Percentiles rank a stretch among this genome's conserved stretches.
phyloP scores from a whole-genome alignment of 2,329 filamentous ascomycete genomes.

The Byssothecium circinans region DNA sequence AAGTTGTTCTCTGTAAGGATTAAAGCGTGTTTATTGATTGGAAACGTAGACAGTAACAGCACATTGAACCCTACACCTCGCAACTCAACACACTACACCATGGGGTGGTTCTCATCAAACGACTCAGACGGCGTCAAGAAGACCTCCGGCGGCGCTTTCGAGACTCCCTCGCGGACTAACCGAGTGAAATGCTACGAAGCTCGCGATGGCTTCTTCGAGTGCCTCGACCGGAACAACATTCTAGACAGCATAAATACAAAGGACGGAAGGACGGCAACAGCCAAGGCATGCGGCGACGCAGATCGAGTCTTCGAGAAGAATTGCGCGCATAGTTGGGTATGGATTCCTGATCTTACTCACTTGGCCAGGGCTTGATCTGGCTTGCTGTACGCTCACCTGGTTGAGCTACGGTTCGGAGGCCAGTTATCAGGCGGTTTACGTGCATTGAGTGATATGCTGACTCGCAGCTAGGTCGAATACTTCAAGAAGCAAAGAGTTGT shows the following conservation, averaged over 20 bases:
- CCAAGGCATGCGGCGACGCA: slow-evolving; percentile 62
- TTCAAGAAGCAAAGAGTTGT: slow-evolving; percentile 97
- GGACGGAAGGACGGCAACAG: slow-evolving; percentile 52
- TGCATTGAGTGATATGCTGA: slow-evolving; percentile 8
- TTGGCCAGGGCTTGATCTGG: too few species aligned
- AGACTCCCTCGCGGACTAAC: slow-evolving; percentile 83
- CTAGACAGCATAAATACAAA: slow-evolving; percentile 68
- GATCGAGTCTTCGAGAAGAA: slow-evolving; percentile 74
- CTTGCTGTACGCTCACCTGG: background rate
- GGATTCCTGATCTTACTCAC: slow-evolving; percentile 37
- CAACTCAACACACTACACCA: slow-evolving; percentile 29
- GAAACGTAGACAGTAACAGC: too few species aligned
- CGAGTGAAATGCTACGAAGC: slow-evolving; percentile 86
- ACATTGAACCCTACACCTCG: background rate
- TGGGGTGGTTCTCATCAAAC: slow-evolving; percentile 56
- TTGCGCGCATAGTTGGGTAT: slow-evolving; percentile 88
- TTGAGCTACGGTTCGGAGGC: too few species aligned
- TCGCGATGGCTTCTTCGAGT: slow-evolving; percentile 84
- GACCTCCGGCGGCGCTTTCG: slow-evolving; percentile 57
- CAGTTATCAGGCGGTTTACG: too few species aligned
- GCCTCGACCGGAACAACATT: slow-evolving; percentile 80
- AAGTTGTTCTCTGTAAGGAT: too few species aligned
- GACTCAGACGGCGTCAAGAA: slow-evolving; percentile 41
- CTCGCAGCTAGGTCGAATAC: slow-evolving; percentile 73
- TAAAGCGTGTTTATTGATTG: too few species aligned